A percentile compares a stretch with the other conserved stretches of the same genome.
Conservation (phyloP, 768 basidiomycete species). For the Clavaria fumosa region DNA sequence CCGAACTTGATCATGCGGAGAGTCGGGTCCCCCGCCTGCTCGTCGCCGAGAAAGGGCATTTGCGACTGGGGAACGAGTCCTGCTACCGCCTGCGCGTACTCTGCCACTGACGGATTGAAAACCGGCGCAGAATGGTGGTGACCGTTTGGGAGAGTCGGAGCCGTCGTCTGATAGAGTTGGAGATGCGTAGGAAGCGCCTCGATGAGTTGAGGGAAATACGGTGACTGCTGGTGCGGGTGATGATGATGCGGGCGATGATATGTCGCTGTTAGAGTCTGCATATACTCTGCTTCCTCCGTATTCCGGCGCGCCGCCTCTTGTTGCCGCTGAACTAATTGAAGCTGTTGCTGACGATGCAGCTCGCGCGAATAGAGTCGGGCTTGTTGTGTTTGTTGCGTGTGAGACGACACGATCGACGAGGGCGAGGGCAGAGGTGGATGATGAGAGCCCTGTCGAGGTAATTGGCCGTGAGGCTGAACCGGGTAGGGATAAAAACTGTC, state of each 20-base stretch:
- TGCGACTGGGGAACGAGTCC: slow-evolving; percentile 8
- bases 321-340: slow-evolving; percentile 13
- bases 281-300: slow-evolving; percentile 15
- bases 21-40: slow-evolving; percentile 5
- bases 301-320: slow-evolving; percentile 13
- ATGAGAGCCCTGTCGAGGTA: slow-evolving; percentile 32
- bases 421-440: slow-evolving; percentile 28
- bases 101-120: slow-evolving; percentile 1
- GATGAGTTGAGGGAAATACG: slow-evolving; percentile 8
- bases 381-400: slow-evolving; percentile 14
- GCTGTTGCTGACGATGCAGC: slow-evolving; percentile 21
- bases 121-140: slow-evolving; percentile 4
- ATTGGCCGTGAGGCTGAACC: slow-evolving; percentile 21
- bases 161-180: slow-evolving; percentile 5
- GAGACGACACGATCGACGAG: slow-evolving; percentile 19
- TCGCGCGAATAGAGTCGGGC: slow-evolving; percentile 16
- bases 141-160: slow-evolving; percentile 5
- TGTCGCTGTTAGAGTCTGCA: slow-evolving; percentile 10
- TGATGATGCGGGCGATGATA: slow-evolving; percentile 9
- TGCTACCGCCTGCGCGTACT: slow-evolving; percentile 1
- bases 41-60: slow-evolving; percentile 13
- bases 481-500: slow-evolving; percentile 24
- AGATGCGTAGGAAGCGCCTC: slow-evolving; percentile 4
- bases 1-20: slow-evolving; percentile 26
- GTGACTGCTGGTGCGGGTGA: slow-evolving; percentile 13